A percentile compares a stretch with the other conserved stretches of the same genome.
phyloP scores from a whole-genome alignment of 148 eudicot genomes.

The Tetragonia tetragonoides region DNA sequence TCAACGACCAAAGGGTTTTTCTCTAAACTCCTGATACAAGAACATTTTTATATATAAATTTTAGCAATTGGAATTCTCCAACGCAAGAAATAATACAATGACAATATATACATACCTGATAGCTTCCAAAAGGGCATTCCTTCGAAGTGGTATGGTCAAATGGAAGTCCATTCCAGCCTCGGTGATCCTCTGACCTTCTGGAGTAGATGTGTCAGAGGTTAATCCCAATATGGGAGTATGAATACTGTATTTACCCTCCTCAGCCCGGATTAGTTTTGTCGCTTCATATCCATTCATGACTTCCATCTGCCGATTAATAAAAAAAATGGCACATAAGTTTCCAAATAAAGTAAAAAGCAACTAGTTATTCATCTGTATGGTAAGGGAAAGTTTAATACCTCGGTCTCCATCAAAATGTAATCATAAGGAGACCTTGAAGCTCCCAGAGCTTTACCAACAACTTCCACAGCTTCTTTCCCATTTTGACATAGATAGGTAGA shows the following conservation, averaged over 20 bases:
- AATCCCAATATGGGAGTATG: slow-evolving; percentile 55
- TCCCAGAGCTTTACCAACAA: slow-evolving; percentile 30
- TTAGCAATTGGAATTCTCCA: no score
- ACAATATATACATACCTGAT: slow-evolving; percentile 6
- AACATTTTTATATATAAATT: not conserved
- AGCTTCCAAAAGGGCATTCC: slow-evolving; percentile 32
- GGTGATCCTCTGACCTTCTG: slow-evolving; percentile 31
- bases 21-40: slow-evolving; percentile 12
- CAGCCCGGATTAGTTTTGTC: slow-evolving; percentile 44
- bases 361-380: not conserved
- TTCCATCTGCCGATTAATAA: slow-evolving; percentile 40
- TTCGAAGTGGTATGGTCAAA: slow-evolving; percentile 39
- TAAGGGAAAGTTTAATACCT: slow-evolving; percentile 37
- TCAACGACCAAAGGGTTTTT: not conserved
- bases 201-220: slow-evolving; percentile 43
- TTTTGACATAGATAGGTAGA: slow-evolving; percentile 30
- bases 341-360: not conserved
- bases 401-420: slow-evolving; percentile 66
- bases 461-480: slow-evolving; percentile 49
- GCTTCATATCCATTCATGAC: slow-evolving; percentile 57
- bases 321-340: not conserved
- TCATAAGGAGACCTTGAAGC: slow-evolving; percentile 43
- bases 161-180: slow-evolving; percentile 46
- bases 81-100: no score
- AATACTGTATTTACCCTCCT: slow-evolving; percentile 39